Percentiles rank a stretch among this genome's conserved stretches.
Evolutionary conservation across 2,329 filamentous ascomycete species (phyloP).

Genomic region (Diaporthe capsici): DNA sequence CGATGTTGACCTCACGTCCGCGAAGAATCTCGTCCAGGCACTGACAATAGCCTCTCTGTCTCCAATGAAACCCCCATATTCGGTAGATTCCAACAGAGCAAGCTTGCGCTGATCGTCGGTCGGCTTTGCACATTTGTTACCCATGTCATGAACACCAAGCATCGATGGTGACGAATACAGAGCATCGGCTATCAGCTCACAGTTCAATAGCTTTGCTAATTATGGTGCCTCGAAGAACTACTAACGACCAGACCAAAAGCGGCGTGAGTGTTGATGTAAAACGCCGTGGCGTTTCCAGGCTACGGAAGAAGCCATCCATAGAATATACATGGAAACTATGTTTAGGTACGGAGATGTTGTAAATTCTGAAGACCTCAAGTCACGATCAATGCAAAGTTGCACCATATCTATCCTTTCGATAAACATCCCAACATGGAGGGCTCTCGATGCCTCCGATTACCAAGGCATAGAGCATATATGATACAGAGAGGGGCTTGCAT

Average conservation of each 20-base stretch:
- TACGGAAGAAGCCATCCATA: background rate
- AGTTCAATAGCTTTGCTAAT: background rate
- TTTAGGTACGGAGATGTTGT: too few relatives aligned
- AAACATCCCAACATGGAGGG: background rate
- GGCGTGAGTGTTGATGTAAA: background rate
- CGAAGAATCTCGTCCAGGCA: background rate
- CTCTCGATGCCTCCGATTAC: too few relatives aligned
- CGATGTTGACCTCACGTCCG: background rate
- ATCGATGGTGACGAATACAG: background rate
- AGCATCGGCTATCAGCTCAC: background rate
- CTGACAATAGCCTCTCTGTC: too few relatives aligned
- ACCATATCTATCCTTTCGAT: background rate
- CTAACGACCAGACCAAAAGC: background rate
- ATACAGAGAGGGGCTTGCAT: too few relatives aligned
- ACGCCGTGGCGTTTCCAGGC: background rate
- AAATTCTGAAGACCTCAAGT: background rate
- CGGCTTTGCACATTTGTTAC: background rate
- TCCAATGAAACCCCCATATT: too few relatives aligned
- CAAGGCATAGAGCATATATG: background rate
- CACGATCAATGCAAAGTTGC: background rate
- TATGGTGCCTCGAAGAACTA: background rate
- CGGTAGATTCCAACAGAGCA: background rate
- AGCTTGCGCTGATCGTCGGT: background rate
- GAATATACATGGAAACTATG: background rate
- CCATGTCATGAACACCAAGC: background rate